Evolutionary conservation across 2,329 filamentous ascomycete species (phyloP).

Genomic region (Diplodia mutila): DNA sequence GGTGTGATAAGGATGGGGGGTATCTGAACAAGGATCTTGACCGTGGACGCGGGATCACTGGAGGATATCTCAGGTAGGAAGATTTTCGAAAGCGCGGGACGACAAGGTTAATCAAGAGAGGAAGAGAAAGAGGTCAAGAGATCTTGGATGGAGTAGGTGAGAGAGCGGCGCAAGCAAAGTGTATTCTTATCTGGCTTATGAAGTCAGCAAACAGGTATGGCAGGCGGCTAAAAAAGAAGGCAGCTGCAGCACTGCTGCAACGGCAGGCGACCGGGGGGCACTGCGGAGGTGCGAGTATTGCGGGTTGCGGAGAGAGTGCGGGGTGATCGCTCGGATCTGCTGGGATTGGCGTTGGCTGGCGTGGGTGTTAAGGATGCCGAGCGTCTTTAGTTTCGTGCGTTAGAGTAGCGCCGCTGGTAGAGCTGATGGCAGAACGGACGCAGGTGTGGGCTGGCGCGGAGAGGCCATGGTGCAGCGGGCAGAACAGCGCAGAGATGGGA

Average conservation of each 20-base stretch:
- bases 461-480: neutral
- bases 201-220: neutral
- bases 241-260: neutral
- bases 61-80: neutral
- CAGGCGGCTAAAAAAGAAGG: neutral
- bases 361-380: neutral
- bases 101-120: neutral
- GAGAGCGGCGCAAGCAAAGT: constrained; percentile 10
- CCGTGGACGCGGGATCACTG: neutral
- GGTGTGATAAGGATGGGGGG: neutral
- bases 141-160: neutral
- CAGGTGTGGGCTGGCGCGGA: neutral
- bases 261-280: constrained; percentile 1
- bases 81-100: neutral
- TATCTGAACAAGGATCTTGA: neutral
- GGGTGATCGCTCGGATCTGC: constrained; percentile 6
- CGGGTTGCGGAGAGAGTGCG: constrained; percentile 18
- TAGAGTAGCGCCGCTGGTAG: neutral
- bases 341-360: neutral
- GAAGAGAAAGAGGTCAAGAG: neutral
- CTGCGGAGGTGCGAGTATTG: neutral
- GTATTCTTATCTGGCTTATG: constrained; percentile 4
- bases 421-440: neutral
- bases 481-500: neutral
- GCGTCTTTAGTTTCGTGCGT: neutral